Evolutionary conservation across 257 asterid species (phyloP).

Genomic region (Nyctanthes arbortristis): DNA sequence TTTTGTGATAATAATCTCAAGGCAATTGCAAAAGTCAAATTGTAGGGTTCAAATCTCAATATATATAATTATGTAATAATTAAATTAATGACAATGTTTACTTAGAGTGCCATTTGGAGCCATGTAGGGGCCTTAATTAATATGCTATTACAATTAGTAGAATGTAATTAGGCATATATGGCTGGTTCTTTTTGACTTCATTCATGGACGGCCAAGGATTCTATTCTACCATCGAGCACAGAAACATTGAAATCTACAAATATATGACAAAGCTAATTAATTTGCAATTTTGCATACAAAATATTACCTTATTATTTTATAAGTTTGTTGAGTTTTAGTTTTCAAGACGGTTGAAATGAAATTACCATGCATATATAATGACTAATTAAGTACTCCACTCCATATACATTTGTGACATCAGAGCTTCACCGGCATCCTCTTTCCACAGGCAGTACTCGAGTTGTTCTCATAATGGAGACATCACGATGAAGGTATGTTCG

Average conservation of each 20-base stretch:
- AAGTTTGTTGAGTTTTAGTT: no score
- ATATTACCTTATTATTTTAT: no score
- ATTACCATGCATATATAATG: no score
- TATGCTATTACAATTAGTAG: neutral
- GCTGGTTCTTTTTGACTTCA: conserved; percentile 24
- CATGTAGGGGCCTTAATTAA: conserved; percentile 19
- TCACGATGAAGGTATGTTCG: conserved; percentile 13
- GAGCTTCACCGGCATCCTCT: conserved; percentile 35
- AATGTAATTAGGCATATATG: conserved; percentile 16
- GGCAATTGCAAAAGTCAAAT: conserved; percentile 32
- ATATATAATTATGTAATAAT: no score
- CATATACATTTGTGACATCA: conserved; percentile 6
- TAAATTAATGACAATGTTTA: conserved; percentile 15
- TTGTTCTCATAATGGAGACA: conserved; percentile 10
- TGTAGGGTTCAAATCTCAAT: conserved; percentile 32
- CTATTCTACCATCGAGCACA: neutral
- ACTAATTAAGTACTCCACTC: neutral
- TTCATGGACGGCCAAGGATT: conserved; percentile 23
- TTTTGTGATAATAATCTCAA: conserved; percentile 27
- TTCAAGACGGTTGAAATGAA: no score
- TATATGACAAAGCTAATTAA: neutral
- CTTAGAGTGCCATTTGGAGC: conserved; percentile 34
- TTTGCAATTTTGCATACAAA: no score
- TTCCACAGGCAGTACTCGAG: conserved; percentile 15
- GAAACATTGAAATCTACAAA: neutral